Evolutionary conservation across 129 eudicot genomes (phyloP), one percentile per base, ranked within the genome.

Genomic region (Centrapalus pauciflorus): DNA sequence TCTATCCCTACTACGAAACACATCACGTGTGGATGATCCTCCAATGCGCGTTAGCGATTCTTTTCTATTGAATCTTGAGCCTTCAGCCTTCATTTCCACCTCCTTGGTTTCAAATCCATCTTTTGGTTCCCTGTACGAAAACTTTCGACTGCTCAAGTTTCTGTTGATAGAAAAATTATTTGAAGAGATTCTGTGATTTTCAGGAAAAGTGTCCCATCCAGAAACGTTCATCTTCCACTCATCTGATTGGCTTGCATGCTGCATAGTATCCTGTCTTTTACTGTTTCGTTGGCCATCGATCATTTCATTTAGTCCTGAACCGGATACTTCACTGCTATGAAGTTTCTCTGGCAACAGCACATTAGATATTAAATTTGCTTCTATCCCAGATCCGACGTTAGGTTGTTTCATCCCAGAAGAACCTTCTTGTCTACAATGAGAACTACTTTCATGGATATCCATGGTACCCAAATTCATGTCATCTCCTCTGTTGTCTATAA

Each of bases 151-250:
- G 23, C 26, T 25, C 3, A 61, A 41, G 45, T 69, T 74, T 32
- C 25, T 61, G 3, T 43, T 40, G 40, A 27, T 50, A 60, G 65
- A 25, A 29, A 20, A 26, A 30, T 55, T 40, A 60, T 35, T 64
- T 21, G 71, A 66, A 25, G 56, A 67, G 48, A n/a, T n/a, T n/a
- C 63, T 75, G 13, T 30, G 54, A 66, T 54, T 50, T 12, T 69
- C 77, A 19, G 70, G 69, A 12, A 79, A 29, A 3, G 28, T 7
- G 13, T 62, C 75, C 0, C 27, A 40, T 48, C 72, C 73, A 5
- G 80, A 50, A 16, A 59, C 73, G 35, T 67, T 74, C 72, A 68
- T 74, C 37, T 75, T 80, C 81, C 75, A 71, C 33, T 68, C 69
- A 63, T 60, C 70, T 29, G 79, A 68, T 55, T 69, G 61, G 65